These are phyloP conservation scores for Cunninghamia lanceolata DNA, from an alignment of 75 land plant genomes.

Conservation along the genomic window DNA sequence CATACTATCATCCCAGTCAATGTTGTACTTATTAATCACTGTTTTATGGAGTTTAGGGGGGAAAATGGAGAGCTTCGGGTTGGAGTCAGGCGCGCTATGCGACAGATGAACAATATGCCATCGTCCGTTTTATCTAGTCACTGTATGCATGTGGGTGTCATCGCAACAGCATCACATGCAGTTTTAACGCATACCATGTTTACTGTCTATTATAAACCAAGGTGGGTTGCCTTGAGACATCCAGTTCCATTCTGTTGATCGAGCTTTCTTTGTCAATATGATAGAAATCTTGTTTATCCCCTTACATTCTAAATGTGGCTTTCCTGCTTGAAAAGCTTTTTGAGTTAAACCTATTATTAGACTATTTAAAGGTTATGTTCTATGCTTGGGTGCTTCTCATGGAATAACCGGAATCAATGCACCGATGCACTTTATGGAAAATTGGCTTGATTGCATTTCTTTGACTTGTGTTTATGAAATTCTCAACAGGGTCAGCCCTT, in stretches of 20 bases:
- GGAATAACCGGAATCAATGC: not conserved
- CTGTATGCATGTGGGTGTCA: slow-evolving; percentile 83
- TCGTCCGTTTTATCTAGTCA: slow-evolving; percentile 74
- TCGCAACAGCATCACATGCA: slow-evolving; percentile 87
- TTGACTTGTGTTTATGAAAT: not conserved
- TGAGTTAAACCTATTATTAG: too few species aligned
- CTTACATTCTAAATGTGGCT: not conserved
- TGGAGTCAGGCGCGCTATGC: slow-evolving; percentile 57
- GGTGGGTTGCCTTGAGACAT: slow-evolving; percentile 24
- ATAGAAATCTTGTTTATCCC: not conserved
- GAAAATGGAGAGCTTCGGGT: slow-evolving; percentile 67
- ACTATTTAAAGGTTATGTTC: not conserved
- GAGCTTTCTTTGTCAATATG: not conserved
- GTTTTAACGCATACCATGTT: slow-evolving; percentile 57
- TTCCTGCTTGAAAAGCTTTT: too few species aligned
- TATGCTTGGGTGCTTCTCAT: not conserved
- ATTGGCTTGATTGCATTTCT: not conserved
- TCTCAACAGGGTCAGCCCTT: slow-evolving; percentile 43
- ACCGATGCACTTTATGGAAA: too few species aligned
- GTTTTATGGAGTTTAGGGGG: slow-evolving; percentile 31
- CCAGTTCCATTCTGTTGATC: not conserved
- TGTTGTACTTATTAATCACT: not conserved
- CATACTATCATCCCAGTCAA: not conserved
- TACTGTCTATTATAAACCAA: slow-evolving; percentile 70
- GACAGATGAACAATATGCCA: slow-evolving; percentile 45